Percentiles rank a stretch among this genome's conserved stretches.
These are phyloP conservation scores for Emericellopsis terricola DNA, from an alignment of 495 filamentous ascomycete species.

Conservation along the genomic window DNA sequence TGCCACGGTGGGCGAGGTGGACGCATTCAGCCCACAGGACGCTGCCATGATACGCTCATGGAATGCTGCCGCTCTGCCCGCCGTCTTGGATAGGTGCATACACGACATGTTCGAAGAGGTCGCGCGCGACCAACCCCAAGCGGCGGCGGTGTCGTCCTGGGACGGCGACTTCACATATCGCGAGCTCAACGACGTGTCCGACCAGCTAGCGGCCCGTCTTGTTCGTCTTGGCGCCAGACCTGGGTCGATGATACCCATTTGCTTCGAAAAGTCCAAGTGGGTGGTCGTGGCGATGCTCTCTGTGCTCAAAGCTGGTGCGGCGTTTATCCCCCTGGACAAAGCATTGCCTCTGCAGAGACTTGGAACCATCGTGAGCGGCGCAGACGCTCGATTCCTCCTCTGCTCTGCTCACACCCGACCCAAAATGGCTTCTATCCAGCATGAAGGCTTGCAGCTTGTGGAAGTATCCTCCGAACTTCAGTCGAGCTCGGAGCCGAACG, in stretches of 20 bases:
- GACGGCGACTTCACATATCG: conserved; percentile 35
- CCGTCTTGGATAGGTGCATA: no score
- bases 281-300: background rate
- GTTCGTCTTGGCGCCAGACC: conserved; percentile 18
- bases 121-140: conserved; percentile 3
- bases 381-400: no score
- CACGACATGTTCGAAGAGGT: background rate
- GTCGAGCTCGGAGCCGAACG: no score
- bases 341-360: no score
- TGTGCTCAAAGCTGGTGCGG: background rate
- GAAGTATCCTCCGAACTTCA: no score
- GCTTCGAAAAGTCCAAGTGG: conserved; percentile 2
- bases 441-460: no score
- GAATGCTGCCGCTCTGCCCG: no score
- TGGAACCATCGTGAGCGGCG: no score
- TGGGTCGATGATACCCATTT: no score
- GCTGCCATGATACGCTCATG: no score
- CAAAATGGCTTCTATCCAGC: no score
- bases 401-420: no score
- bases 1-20: background rate
- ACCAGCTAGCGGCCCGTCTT: conserved; percentile 23
- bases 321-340: conserved; percentile 2
- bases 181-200: conserved; percentile 26
- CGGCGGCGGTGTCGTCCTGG: conserved; percentile 20
- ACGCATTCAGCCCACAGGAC: background rate